Conservation (phyloP, 2,329 filamentous ascomycete species). For the Coccinonectria pachysandricola region DNA sequence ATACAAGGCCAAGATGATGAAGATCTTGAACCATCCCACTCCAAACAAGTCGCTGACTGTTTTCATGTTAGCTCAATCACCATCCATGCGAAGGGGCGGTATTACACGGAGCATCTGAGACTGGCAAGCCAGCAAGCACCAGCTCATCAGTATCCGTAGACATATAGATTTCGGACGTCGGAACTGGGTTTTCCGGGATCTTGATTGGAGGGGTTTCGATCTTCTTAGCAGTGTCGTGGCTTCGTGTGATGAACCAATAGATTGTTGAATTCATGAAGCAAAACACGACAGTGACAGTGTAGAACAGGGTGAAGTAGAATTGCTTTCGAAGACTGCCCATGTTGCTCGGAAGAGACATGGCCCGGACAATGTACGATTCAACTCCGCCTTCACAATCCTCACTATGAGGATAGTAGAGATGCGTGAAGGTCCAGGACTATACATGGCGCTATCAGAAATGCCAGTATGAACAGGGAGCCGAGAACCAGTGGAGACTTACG, state of each 20-base stretch:
- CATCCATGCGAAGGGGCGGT: slow-evolving; percentile 3
- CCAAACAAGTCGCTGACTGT: slow-evolving; percentile 39
- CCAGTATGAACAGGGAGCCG: neutral
- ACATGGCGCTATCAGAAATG: neutral
- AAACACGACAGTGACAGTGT: slow-evolving; percentile 35
- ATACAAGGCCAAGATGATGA: slow-evolving; percentile 37
- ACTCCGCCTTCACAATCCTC: slow-evolving; percentile 26
- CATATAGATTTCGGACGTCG: too few species aligned
- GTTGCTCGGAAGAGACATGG: slow-evolving; percentile 36
- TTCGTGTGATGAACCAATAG: slow-evolving; percentile 36
- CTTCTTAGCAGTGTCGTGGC: too few species aligned
- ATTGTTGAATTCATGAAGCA: slow-evolving; percentile 39
- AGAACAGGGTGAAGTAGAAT: slow-evolving; percentile 41
- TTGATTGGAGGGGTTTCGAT: too few species aligned
- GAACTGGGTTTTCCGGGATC: too few species aligned
- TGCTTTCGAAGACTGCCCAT: slow-evolving; percentile 30
- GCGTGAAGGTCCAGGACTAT: slow-evolving; percentile 42
- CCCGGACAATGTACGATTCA: slow-evolving; percentile 27
- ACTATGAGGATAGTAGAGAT: slow-evolving; percentile 36
- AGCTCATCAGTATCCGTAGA: too few species aligned
- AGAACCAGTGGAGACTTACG: too few species aligned
- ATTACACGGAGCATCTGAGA: neutral
- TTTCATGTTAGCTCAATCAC: slow-evolving; percentile 8
- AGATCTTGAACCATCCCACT: slow-evolving; percentile 36
- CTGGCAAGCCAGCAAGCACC: neutral